Base-by-base conservation (phyloP, 352 stramenopile species). In the Globisporangium acanthophoron region DNA sequence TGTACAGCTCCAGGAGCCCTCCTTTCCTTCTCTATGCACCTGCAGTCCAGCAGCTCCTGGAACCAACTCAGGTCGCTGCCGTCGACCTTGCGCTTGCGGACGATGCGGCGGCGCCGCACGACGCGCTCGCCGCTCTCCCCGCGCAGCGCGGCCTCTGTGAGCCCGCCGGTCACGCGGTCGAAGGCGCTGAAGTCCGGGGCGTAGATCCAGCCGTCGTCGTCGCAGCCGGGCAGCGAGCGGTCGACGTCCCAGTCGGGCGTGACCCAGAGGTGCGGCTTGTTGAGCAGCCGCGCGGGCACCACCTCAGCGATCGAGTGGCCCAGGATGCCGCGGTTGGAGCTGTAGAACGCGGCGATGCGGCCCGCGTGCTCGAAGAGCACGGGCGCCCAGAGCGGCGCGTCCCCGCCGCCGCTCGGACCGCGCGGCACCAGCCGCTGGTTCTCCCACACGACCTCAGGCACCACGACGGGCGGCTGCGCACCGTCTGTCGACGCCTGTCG, bases 51-150 rank as follows among this genome's bases (percentile, higher is more conserved):
- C 27, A 94, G 65, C 59, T 94, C 84, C 53, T 92, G 76, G 58
- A 90, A 90, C 84, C 84, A 94, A 50, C 84, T 86, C 47, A 90
- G 66, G 52, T 90, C 79, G 33, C 71, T 90, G 31, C 80, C 74
- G 27, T 89, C 79, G 20, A 90, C 90, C 52, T 80, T 71, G 9
- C 84, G 78, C 64, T 85, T 80, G 3, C 84, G 78, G 4, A 87
- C 56, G 15, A 89, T 58, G 18, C 79, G 70, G 40, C 83, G 66
- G 15, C 78, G 75, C 13, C 80, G 71, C 60, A 85, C 75, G 12
- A 73, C 60, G 13, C 66, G 56, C n/a, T 74, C 61, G 15, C 31
- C 31, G 9, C 35, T 43, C 12, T 53, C 44, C 7, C 45, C 50
- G 37, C 16, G 59, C 49, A 64, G 24, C 24, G 50, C 47, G 3